Conservation (phyloP, 371 early-diverging fungal species). For the Dichotomocladium elegans region DNA sequence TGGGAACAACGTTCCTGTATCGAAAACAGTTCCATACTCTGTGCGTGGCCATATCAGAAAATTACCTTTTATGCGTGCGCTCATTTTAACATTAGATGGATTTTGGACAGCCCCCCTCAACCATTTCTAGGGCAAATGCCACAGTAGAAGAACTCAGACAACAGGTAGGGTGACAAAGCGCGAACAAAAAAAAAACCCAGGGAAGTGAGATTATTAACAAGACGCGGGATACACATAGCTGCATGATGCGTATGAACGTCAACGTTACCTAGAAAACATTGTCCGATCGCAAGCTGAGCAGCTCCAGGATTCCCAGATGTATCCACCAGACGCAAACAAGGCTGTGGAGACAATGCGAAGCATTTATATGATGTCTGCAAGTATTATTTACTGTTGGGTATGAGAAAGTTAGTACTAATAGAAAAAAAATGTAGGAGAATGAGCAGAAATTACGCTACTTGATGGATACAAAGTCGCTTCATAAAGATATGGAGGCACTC, state of each 20-base stretch:
- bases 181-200: not conserved
- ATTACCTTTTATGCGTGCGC: not conserved
- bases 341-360: constrained; percentile 28
- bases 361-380: constrained; percentile 29
- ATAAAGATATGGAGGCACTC: constrained; percentile 25
- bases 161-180: constrained; percentile 10
- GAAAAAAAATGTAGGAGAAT: constrained; percentile 32
- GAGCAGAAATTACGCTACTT: constrained; percentile 25
- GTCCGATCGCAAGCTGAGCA: constrained; percentile 30
- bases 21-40: no score
- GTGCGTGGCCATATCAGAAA: no score
- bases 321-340: constrained; percentile 15
- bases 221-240: constrained; percentile 12
- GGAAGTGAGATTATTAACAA: not conserved
- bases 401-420: no score
- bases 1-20: no score
- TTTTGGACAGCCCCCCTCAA: constrained; percentile 2
- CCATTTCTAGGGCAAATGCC: no score
- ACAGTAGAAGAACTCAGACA: constrained; percentile 21
- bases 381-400: no score
- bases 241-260: constrained; percentile 22
- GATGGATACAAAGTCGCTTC: constrained; percentile 19
- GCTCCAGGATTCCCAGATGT: constrained; percentile 11
- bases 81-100: constrained; percentile 10
- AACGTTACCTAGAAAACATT: constrained; percentile 24